These are phyloP conservation scores for Mycena vulgaris DNA, from an alignment of 768 basidiomycete species.

Conservation along the genomic window DNA sequence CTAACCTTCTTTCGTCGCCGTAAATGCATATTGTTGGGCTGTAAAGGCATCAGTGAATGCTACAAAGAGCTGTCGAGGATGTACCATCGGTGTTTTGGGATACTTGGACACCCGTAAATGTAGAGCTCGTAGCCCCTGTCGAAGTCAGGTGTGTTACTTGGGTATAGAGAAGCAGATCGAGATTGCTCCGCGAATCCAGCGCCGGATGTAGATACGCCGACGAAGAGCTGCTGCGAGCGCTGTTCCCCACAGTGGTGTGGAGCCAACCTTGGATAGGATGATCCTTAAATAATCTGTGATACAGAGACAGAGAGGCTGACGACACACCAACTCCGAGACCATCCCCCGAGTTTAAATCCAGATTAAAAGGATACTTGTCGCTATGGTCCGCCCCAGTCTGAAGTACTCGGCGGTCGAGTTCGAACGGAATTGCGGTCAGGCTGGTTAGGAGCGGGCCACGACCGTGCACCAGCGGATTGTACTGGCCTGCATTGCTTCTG, in stretches of 20 bases:
- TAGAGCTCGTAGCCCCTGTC: background rate
- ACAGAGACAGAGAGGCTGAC: background rate
- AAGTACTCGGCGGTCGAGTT: constrained; percentile 39
- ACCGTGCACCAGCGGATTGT: constrained; percentile 41
- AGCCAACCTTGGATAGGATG: constrained; percentile 32
- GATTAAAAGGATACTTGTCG: constrained; percentile 44
- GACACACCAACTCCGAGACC: constrained; percentile 45
- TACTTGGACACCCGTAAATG: background rate
- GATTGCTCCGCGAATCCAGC: no score
- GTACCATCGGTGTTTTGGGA: background rate
- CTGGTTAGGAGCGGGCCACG: constrained; percentile 37
- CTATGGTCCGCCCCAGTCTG: constrained; percentile 37
- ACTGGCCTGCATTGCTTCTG: constrained; percentile 40
- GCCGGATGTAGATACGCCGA: constrained; percentile 37
- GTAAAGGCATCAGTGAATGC: background rate
- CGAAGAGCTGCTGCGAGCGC: constrained; percentile 34
- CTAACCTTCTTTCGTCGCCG: background rate
- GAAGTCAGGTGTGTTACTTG: constrained; percentile 20
- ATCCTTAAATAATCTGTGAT: background rate
- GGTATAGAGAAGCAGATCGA: constrained; percentile 33
- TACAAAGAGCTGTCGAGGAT: background rate
- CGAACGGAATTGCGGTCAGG: constrained; percentile 31
- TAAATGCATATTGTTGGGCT: background rate
- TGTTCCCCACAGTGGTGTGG: constrained; percentile 29
- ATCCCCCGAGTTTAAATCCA: constrained; percentile 48